These are phyloP conservation scores for Meira miltonrushii DNA, from an alignment of 1,284 basidiomycete genomes.

Conservation along the genomic window DNA sequence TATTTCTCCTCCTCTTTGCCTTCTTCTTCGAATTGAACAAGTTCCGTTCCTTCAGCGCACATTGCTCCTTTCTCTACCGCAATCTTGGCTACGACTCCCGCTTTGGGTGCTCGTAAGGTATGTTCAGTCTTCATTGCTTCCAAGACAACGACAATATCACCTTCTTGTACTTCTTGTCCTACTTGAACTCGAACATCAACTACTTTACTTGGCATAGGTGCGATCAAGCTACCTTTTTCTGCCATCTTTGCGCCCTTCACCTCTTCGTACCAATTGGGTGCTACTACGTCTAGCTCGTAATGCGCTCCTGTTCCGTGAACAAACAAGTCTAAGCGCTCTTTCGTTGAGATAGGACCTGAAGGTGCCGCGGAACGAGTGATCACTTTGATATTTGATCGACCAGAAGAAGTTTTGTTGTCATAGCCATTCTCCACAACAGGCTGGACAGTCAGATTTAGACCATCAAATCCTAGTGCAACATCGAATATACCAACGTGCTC, in stretches of 20 bases:
- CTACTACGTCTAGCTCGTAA: slow-evolving; percentile 17
- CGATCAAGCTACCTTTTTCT: slow-evolving; percentile 56
- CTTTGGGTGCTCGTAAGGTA: slow-evolving; percentile 64
- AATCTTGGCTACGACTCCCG: slow-evolving; percentile 60
- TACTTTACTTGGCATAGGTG: slow-evolving; percentile 80
- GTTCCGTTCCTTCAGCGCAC: slow-evolving; percentile 75
- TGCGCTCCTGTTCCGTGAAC: slow-evolving; percentile 1
- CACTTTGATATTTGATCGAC: not conserved
- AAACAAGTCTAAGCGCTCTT: not conserved
- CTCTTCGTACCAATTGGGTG: slow-evolving; percentile 23
- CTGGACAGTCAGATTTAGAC: slow-evolving; percentile 53
- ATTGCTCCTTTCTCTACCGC: slow-evolving; percentile 68
- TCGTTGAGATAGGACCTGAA: not conserved
- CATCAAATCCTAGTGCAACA: slow-evolving; percentile 41
- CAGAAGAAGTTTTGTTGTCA: not conserved
- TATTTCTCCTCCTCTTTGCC: not conserved
- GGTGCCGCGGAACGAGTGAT: not conserved
- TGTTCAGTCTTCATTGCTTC: slow-evolving; percentile 87
- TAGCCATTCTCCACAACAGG: not conserved
- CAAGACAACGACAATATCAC: slow-evolving; percentile 73
- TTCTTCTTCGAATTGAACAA: slow-evolving; percentile 60
- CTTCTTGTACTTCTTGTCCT: slow-evolving; percentile 72
- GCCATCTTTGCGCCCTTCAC: slow-evolving; percentile 36
- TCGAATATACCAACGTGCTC: slow-evolving; percentile 56
- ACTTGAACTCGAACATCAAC: slow-evolving; percentile 74